Conservation (phyloP, 129 eudicot species). For the Solidago caesia region DNA sequence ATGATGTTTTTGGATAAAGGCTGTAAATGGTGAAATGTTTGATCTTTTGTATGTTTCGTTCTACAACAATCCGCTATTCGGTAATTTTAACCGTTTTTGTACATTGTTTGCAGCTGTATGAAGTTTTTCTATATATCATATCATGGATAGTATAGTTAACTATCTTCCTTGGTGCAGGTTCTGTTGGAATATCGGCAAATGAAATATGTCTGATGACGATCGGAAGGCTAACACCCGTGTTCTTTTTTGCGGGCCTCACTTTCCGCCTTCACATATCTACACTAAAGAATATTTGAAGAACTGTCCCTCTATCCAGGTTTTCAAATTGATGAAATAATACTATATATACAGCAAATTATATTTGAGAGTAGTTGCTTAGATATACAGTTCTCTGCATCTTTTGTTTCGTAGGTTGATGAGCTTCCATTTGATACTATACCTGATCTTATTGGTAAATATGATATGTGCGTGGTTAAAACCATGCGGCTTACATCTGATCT, state of each 20-base stretch:
- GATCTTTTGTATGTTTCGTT: no score
- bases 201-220: slow-evolving; percentile 42
- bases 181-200: slow-evolving; percentile 30
- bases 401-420: slow-evolving; percentile 67
- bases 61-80: no score
- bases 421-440: slow-evolving; percentile 62
- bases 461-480: slow-evolving; percentile 67
- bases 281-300: slow-evolving; percentile 65
- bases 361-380: not conserved
- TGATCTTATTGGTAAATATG: slow-evolving; percentile 67
- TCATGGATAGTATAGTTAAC: not conserved
- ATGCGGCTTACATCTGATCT: slow-evolving; percentile 55
- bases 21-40: no score
- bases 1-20: no score
- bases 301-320: slow-evolving; percentile 60
- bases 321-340: not conserved
- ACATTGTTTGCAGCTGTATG: not conserved
- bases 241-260: slow-evolving; percentile 80
- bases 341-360: not conserved
- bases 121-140: not conserved
- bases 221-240: slow-evolving; percentile 45
- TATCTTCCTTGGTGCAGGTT: slow-evolving; percentile 36
- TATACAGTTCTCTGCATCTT: not conserved
- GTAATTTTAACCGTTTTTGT: no score
- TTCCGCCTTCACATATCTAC: slow-evolving; percentile 67